Base-by-base conservation (phyloP, 1,284 basidiomycete species). In the Microbotryum intermedium region DNA sequence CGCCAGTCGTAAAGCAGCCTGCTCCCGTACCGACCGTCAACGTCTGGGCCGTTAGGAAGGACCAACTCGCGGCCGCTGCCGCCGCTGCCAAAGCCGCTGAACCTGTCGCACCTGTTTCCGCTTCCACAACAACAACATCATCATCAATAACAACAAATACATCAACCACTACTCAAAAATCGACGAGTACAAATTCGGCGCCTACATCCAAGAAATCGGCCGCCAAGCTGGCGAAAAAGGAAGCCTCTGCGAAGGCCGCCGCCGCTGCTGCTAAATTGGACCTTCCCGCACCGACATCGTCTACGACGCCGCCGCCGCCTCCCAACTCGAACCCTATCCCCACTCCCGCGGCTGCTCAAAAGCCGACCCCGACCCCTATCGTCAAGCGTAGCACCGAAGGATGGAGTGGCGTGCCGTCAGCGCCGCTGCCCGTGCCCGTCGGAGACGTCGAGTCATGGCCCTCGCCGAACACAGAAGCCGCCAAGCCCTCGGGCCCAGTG, bases 21-120 rank as follows among this genome's bases (percentile, higher is more conserved):
- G 57, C 62, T 7, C 50, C 59, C 9, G 30, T 58, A 18, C 65
- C 65, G 16, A 57, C 55, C 42, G 65, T 67, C 43, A 67, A 67
- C 58, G 62, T 65, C 2, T 67, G 65, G 65, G 50, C 49, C 43
- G 65, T 67, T 11, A 25, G 65, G 25, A 67, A 61, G 49, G 62
- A 64, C 20, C 65, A 67, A 51, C 51, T 67, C 45, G 53, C 55
- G 6, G 44, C 56, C 6, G 59, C 61, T 1, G 46, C 55, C 25
- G 55, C 55, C 23, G 50, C 59, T 34, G 7, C 44, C 13, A 11
- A 34, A 9, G 13, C 43, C 20, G 42, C 25, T 8, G 6, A 28
- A 8, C 5, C 39, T 9, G 39, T 18, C 4, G 21, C 34, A 2
- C 26, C 26, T 3, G 20, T 6, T 26, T 48, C 46, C 46, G 26